Evolutionary conservation across 176 grass and related monocot genomes (phyloP).

Genomic region (Phoenix dactylifera): DNA sequence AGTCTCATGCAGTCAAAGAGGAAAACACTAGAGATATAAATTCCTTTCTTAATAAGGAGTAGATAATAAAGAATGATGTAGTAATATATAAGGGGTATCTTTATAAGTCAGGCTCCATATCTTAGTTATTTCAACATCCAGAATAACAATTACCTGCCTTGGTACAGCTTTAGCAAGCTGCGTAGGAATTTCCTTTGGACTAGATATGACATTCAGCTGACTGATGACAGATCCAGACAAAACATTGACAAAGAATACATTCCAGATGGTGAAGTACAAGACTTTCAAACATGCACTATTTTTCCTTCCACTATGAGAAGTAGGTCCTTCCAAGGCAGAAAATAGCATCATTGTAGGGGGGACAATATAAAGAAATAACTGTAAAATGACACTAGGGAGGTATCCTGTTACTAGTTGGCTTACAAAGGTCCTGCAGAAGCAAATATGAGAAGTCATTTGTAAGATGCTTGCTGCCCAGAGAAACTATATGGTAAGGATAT

Average conservation of each 20-base stretch:
- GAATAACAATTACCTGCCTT: slow-evolving; percentile 39
- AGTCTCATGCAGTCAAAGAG: too few relatives aligned
- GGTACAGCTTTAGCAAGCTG: slow-evolving; percentile 80
- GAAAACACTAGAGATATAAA: too few relatives aligned
- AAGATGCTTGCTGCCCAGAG: too few relatives aligned
- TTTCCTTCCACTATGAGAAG: slow-evolving; percentile 84
- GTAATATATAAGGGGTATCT: too few relatives aligned
- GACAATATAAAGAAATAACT: slow-evolving; percentile 63
- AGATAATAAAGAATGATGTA: too few relatives aligned
- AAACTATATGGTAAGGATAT: too few relatives aligned
- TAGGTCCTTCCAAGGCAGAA: slow-evolving; percentile 74
- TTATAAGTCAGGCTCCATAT: too few relatives aligned
- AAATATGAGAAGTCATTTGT: slow-evolving; percentile 10
- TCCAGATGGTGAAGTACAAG: slow-evolving; percentile 87
- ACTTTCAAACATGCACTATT: slow-evolving; percentile 84
- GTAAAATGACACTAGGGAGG: slow-evolving; percentile 82
- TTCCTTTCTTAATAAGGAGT: too few relatives aligned
- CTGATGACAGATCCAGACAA: slow-evolving; percentile 61
- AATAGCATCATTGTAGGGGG: slow-evolving; percentile 80
- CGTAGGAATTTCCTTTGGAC: slow-evolving; percentile 61
- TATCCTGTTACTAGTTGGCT: slow-evolving; percentile 82
- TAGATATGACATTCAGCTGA: slow-evolving; percentile 60
- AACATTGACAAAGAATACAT: slow-evolving; percentile 87
- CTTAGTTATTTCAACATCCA: too few relatives aligned
- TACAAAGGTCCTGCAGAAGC: slow-evolving; percentile 47